Evolutionary conservation across 2,329 filamentous ascomycete genomes (phyloP), one percentile per base, ranked within the genome.

Genomic region (Colletotrichum cereale): DNA sequence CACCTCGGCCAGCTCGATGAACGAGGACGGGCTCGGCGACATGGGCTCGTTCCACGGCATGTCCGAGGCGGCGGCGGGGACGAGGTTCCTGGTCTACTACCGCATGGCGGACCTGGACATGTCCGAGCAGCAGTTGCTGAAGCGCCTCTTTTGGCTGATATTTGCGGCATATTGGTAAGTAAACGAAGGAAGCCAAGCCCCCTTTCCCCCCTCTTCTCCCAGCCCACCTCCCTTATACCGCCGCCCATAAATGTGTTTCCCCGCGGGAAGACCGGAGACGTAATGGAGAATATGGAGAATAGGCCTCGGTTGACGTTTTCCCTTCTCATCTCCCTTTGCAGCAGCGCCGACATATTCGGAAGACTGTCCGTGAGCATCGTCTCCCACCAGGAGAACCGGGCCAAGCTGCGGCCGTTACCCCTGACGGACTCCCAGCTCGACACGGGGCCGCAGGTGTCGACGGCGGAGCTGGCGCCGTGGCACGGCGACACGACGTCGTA

Each of bases 91-190:
- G 2, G 72, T 76, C 3, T 79, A 78, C 61, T 79, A 80, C 61
- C 71, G 67, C 44, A 66, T 78, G 69, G 66, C 70, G 47, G 67
- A 73, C 61, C 29, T 77, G 5, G 72, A 76, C n/a, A 72, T 75
- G 36, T 72, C 73, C 18, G 74, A 79, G 47, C 77, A 80, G 36
- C 77, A 82, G 66, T 69, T 80, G 10, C 66, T 81, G 1, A 79
- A 80, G 55, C 75, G 81, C 26, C 72, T 82, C 0, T 80, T 79
- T 40, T 82, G 79, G 79, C 72, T 82, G 4, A 57, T 82, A 0
- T 80, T 80, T 74, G 78, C 68, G 16, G 65, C 68, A 1, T 71
- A 71, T 18, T 71, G 65, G 68, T 71, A 63, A 36, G 68, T 63
- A 24, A 42, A 2, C 16, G 8, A 44, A 8, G 21, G n/a, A 48